These are phyloP conservation scores for Coemansia umbellata DNA, from an alignment of 192 early-diverging fungal genomes.

Conservation along the genomic window DNA sequence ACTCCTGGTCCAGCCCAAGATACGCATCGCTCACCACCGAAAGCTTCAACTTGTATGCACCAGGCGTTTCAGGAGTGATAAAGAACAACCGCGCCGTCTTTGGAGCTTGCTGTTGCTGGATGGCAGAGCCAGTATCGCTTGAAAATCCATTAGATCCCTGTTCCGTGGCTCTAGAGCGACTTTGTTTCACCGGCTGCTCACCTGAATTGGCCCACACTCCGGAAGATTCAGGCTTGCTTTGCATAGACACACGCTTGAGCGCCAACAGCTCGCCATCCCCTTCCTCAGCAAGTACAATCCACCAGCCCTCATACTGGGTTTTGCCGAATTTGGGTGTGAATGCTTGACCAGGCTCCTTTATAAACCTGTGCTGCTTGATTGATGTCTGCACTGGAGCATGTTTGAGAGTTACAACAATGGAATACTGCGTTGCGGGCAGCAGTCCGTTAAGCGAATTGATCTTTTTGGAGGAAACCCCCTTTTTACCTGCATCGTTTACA, in stretches of 20 bases:
- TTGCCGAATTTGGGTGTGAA: conserved; percentile 86
- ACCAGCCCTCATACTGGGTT: conserved; percentile 92
- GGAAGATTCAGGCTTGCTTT: conserved; percentile 7
- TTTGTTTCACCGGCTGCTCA: neutral
- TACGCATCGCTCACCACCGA: conserved; percentile 77
- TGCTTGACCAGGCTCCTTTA: conserved; percentile 55
- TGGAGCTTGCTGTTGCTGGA: neutral
- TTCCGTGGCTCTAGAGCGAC: neutral
- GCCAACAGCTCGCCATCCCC: conserved; percentile 64
- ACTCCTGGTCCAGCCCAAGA: conserved; percentile 65
- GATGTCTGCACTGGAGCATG: conserved; percentile 21
- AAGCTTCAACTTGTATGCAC: conserved; percentile 55
- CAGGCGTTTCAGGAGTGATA: conserved; percentile 59
- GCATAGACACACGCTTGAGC: conserved; percentile 73
- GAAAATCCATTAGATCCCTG: conserved; percentile 5
- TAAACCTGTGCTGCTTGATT: conserved; percentile 7
- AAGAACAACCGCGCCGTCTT: conserved; percentile 52
- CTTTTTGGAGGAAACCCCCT: conserved; percentile 1
- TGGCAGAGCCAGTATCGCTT: conserved; percentile 17
- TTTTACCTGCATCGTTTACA: neutral
- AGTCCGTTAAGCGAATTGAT: conserved; percentile 16
- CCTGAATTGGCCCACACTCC: conserved; percentile 10
- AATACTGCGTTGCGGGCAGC: conserved; percentile 40
- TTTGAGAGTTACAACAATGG: conserved; percentile 40
- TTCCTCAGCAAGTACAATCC: conserved; percentile 72